phyloP scores from a whole-genome alignment of 495 filamentous ascomycete genomes.

The Thozetella sp. region DNA sequence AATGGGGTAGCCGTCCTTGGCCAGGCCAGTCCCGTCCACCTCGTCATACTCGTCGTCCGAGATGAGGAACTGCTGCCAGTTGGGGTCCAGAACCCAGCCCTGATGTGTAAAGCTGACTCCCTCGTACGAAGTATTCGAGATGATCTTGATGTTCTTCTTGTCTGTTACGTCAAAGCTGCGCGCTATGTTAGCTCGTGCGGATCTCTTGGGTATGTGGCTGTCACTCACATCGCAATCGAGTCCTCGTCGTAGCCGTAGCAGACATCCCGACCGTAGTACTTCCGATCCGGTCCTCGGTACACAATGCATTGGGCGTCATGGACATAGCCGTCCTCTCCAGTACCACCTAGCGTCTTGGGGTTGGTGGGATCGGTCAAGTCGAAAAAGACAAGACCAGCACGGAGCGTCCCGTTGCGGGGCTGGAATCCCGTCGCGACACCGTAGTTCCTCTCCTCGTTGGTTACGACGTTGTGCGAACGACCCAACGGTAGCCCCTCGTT shows the following conservation, averaged over 20 bases:
- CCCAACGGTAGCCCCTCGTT: constrained; percentile 30
- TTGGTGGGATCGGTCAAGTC: constrained; percentile 48
- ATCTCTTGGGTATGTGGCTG: not conserved
- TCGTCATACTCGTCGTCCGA: constrained; percentile 62
- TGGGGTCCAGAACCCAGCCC: constrained; percentile 52
- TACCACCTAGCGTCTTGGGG: constrained; percentile 47
- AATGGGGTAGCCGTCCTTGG: constrained; percentile 40
- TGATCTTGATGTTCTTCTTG: constrained; percentile 44
- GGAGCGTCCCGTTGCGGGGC: constrained; percentile 35
- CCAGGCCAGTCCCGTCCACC: constrained; percentile 36
- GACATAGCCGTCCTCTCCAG: constrained; percentile 51
- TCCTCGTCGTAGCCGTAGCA: constrained; percentile 59
- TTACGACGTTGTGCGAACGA: constrained; percentile 49
- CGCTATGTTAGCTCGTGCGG: not conserved
- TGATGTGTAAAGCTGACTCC: constrained; percentile 58
- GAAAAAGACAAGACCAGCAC: constrained; percentile 50
- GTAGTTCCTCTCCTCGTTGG: constrained; percentile 44
- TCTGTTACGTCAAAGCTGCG: constrained; percentile 53
- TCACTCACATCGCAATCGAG: constrained; percentile 33
- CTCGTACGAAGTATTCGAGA: constrained; percentile 53
- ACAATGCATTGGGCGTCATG: constrained; percentile 59
- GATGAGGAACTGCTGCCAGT: constrained; percentile 43
- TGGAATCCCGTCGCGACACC: constrained; percentile 45
- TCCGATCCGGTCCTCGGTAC: constrained; percentile 53
- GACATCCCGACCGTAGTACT: constrained; percentile 51